A percentile compares a stretch with the other conserved stretches of the same genome.
These are phyloP conservation scores for Gossypium mustelinum DNA, from an alignment of 345 rosid genomes.

Conservation along the genomic window DNA sequence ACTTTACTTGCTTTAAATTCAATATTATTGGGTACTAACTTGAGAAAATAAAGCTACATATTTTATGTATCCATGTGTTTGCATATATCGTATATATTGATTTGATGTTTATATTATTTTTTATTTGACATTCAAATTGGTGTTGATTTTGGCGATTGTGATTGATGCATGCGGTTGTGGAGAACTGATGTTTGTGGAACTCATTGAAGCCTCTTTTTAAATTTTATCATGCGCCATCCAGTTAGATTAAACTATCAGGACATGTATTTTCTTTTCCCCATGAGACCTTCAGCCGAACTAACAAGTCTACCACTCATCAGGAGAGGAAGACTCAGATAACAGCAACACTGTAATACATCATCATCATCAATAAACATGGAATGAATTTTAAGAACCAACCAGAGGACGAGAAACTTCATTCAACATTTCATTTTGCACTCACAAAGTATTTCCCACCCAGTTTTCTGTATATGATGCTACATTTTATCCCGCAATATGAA, in stretches of 20 bases:
- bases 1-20: background rate
- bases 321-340: background rate
- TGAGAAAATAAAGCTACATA: background rate
- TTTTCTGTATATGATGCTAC: background rate
- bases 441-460: background rate
- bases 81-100: background rate
- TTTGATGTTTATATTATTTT: background rate
- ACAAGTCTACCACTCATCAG: background rate
- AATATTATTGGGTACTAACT: background rate
- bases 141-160: background rate
- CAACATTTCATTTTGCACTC: background rate
- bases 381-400: background rate
- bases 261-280: background rate
- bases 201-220: background rate
- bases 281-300: background rate
- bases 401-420: background rate
- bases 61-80: background rate
- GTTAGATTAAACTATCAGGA: background rate
- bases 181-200: background rate
- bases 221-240: background rate
- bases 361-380: background rate
- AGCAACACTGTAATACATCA: background rate
- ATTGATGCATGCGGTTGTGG: slow-evolving; percentile 1
- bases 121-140: background rate
- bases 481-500: background rate